A percentile compares a stretch with the other conserved stretches of the same genome.
Conservation (phyloP, 2,329 filamentous ascomycete genomes). For the Penicillium sp. region DNA sequence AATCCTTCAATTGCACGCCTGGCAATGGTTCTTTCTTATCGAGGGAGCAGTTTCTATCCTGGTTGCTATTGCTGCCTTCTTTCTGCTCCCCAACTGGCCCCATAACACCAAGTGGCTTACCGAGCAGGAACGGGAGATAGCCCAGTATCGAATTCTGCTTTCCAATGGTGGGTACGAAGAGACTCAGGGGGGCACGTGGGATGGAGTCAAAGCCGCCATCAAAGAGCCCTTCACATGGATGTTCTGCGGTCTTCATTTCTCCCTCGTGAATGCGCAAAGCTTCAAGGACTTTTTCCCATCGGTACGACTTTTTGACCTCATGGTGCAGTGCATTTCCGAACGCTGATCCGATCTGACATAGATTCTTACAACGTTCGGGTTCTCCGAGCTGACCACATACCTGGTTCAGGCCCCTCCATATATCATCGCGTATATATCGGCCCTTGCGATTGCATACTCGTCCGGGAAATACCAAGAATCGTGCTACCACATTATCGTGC, state of each 20-base stretch:
- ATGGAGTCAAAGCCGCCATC: not conserved
- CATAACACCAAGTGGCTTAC: not conserved
- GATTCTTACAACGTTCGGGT: not conserved
- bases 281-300: not conserved
- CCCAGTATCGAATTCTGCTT: not conserved
- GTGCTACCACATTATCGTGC: not conserved
- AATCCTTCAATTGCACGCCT: not conserved
- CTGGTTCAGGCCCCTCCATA: not conserved
- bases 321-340: not conserved
- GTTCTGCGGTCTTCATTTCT: not conserved
- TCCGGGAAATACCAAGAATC: not conserved
- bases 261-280: not conserved
- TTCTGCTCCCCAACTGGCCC: not conserved
- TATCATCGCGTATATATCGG: not conserved
- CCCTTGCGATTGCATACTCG: not conserved
- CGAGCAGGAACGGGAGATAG: not conserved
- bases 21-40: not conserved
- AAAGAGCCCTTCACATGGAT: not conserved
- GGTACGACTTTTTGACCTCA: not conserved
- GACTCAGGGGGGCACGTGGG: not conserved
- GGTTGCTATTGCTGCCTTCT: not conserved
- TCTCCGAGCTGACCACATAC: not conserved
- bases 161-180: not conserved
- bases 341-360: not conserved
- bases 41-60: slow-evolving; percentile 1